Evolutionary conservation across 1,284 basidiomycete genomes (phyloP).

Genomic region (Ganoderma multipileum): DNA sequence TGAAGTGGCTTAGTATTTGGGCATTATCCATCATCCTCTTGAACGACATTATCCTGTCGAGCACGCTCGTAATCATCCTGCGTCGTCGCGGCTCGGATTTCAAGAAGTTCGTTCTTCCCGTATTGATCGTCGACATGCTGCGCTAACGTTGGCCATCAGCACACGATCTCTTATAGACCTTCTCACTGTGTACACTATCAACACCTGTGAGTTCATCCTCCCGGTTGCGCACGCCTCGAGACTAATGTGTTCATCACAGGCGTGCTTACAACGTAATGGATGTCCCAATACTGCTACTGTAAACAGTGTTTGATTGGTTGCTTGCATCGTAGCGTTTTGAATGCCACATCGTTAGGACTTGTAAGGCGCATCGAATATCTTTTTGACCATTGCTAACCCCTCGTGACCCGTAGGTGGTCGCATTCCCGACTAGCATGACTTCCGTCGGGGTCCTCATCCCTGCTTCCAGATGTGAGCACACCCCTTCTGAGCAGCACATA

Average conservation of each 20-base stretch:
- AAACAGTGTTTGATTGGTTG: background rate
- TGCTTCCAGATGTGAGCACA: background rate
- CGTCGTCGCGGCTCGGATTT: background rate
- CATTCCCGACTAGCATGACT: background rate
- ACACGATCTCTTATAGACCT: background rate
- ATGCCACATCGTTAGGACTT: background rate
- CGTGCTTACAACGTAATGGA: background rate
- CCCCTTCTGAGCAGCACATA: background rate
- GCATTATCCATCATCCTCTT: background rate
- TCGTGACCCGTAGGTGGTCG: background rate
- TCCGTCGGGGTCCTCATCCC: background rate
- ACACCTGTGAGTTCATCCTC: background rate
- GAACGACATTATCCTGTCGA: conserved; percentile 1
- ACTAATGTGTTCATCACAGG: background rate
- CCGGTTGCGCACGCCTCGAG: too few relatives aligned
- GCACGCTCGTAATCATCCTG: conserved; percentile 3
- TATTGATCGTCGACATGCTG: background rate
- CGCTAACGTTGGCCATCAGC: background rate
- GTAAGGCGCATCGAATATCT: background rate
- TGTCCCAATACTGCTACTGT: background rate
- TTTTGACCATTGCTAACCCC: background rate
- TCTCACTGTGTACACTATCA: conserved; percentile 1
- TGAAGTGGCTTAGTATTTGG: background rate
- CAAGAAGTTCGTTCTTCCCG: background rate
- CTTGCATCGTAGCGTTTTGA: background rate